Percentiles rank a stretch among this genome's conserved stretches.
These are phyloP conservation scores for Podospora fimiseda DNA, from an alignment of 495 filamentous ascomycete species.

Conservation along the genomic window DNA sequence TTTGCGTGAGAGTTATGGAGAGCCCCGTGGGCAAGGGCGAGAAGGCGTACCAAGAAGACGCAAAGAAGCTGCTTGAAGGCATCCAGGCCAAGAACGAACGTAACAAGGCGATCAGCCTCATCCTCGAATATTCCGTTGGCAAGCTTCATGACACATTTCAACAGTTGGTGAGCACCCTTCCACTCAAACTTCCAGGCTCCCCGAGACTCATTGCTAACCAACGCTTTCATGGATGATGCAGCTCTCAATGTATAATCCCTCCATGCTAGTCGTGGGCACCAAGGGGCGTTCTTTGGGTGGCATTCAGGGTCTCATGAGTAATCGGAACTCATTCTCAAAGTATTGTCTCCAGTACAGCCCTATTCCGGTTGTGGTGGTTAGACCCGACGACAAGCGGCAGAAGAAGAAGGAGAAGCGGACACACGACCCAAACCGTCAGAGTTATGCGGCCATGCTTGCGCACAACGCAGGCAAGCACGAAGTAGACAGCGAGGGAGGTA, in stretches of 20 bases:
- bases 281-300: constrained; percentile 80
- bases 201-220: neutral
- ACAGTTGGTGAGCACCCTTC: constrained; percentile 61
- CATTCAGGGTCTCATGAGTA: constrained; percentile 79
- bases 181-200: neutral
- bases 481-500: constrained; percentile 41
- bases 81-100: constrained; percentile 81
- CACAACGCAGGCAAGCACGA: constrained; percentile 55
- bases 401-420: constrained; percentile 89
- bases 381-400: constrained; percentile 79
- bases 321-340: constrained; percentile 81
- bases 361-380: constrained; percentile 93
- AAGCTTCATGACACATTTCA: constrained; percentile 92
- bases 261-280: constrained; percentile 92
- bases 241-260: constrained; percentile 93
- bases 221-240: constrained; percentile 28
- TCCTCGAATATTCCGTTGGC: constrained; percentile 85
- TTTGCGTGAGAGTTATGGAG: constrained; percentile 87
- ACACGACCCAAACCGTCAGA: constrained; percentile 68
- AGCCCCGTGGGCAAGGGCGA: constrained; percentile 72
- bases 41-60: constrained; percentile 75
- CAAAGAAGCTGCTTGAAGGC: constrained; percentile 63
- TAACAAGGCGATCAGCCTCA: constrained; percentile 78
- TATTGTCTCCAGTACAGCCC: constrained; percentile 95
- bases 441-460: constrained; percentile 74